Percentiles rank a stretch among this genome's conserved stretches.
phyloP scores from a whole-genome alignment of 768 basidiomycete species.

The Flagelloscypha sp. region DNA sequence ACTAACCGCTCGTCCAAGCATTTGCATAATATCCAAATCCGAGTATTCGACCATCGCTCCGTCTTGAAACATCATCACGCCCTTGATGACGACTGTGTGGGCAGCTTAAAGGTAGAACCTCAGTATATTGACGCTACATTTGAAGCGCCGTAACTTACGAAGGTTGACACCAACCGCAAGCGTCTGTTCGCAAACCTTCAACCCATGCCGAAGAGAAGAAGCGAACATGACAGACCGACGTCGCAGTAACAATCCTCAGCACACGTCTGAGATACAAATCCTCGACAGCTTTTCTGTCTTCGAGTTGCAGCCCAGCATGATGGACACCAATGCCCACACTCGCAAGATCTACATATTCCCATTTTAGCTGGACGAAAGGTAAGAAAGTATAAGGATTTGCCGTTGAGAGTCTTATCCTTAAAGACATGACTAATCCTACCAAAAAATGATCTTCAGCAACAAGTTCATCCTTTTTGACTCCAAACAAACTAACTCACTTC shows the following conservation, averaged over 20 bases:
- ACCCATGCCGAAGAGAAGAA: conserved; percentile 5
- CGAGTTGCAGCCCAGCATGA: conserved; percentile 75
- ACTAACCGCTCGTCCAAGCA: conserved; percentile 88
- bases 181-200: conserved; percentile 45
- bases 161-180: conserved; percentile 95
- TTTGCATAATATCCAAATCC: conserved; percentile 90
- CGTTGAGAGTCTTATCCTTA: conserved; percentile 57
- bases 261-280: conserved; percentile 56
- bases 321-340: conserved; percentile 77
- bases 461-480: too few relatives aligned
- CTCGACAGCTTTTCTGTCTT: conserved; percentile 72
- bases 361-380: neutral
- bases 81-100: conserved; percentile 89
- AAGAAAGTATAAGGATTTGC: conserved; percentile 27
- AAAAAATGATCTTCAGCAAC: conserved; percentile 2
- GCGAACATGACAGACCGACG: conserved; percentile 51
- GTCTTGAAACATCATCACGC: conserved; percentile 74
- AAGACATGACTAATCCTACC: conserved; percentile 50
- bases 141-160: conserved; percentile 41
- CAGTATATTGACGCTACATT: conserved; percentile 2
- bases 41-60: conserved; percentile 71
- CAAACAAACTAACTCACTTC: conserved; percentile 27
- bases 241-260: conserved; percentile 67
- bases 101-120: conserved; percentile 49
- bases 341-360: conserved; percentile 44